phyloP scores from a whole-genome alignment of 208 protist genomes.

The Novymonas esmeraldas region DNA sequence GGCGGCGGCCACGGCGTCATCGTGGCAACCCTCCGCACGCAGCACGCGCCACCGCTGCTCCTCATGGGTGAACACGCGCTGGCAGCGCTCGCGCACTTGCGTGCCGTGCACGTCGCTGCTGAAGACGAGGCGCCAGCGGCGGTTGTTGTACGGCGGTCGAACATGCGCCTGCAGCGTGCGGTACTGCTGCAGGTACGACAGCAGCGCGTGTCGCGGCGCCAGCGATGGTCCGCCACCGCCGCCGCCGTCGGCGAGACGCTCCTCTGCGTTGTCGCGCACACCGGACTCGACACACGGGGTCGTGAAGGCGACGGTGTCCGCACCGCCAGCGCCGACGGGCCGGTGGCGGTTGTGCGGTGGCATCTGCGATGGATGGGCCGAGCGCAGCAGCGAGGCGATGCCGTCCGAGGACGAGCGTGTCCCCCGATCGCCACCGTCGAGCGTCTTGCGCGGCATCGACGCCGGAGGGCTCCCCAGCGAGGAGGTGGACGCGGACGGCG shows the following conservation, averaged over 20 bases:
- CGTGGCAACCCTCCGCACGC: no score
- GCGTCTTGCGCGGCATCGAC: neutral
- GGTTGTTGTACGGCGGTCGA: conserved; percentile 1
- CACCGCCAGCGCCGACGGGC: neutral
- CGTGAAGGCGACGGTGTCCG: neutral
- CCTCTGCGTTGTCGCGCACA: no score
- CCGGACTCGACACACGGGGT: neutral
- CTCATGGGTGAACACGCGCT: conserved; percentile 20
- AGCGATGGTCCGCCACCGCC: no score
- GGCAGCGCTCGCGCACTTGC: conserved; percentile 14
- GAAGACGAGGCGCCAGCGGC: conserved; percentile 27
- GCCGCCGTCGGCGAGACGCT: no score
- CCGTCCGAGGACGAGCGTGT: conserved; percentile 4
- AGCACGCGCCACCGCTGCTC: conserved; percentile 13
- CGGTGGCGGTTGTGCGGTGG: neutral
- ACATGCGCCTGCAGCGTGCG: conserved; percentile 19
- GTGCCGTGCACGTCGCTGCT: conserved; percentile 27
- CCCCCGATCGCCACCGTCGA: neutral
- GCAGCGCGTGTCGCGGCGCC: conserved; percentile 9
- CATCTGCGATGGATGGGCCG: neutral
- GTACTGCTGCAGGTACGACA: conserved; percentile 27
- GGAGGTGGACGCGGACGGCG: neutral
- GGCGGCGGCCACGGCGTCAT: no score
- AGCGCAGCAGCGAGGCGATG: neutral
- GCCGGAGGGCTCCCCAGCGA: neutral